These are phyloP conservation scores for Fusarium coicis DNA, from an alignment of 2,329 filamentous ascomycete species.

Conservation along the genomic window DNA sequence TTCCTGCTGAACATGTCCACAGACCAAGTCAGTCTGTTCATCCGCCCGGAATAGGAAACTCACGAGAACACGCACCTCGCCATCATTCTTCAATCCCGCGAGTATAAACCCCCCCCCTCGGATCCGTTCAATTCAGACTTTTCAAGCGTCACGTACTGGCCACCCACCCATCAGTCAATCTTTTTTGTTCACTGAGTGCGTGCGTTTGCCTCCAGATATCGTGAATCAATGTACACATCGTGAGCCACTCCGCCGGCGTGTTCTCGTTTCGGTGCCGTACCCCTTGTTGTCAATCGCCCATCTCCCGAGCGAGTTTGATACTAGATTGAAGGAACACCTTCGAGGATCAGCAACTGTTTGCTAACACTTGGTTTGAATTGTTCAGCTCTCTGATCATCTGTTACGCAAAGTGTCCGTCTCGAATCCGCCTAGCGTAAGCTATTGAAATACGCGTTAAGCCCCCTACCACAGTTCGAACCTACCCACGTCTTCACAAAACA, in stretches of 20 bases:
- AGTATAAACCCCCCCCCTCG: neutral
- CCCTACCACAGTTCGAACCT: neutral
- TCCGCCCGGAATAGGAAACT: neutral
- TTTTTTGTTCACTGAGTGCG: rapidly evolving
- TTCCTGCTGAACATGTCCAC: neutral
- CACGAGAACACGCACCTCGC: neutral
- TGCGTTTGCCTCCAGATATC: rapidly evolving
- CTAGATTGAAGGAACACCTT: neutral
- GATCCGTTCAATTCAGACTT: neutral
- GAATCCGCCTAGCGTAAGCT: neutral
- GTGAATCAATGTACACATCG: neutral
- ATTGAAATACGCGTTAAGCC: neutral
- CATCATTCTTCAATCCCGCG: neutral
- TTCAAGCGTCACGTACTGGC: neutral
- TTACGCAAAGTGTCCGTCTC: neutral
- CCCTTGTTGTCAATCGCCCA: neutral
- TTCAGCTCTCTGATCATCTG: neutral
- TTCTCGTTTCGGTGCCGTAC: neutral
- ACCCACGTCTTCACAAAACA: neutral
- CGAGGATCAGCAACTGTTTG: neutral
- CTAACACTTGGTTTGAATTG: rapidly evolving
- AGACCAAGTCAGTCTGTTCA: neutral
- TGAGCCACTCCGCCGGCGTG: rapidly evolving
- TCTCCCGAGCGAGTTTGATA: neutral
- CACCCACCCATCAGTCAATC: neutral